These are phyloP conservation scores for Monocercomonoides exilis DNA, from an alignment of 78 protist genomes.

Conservation along the genomic window DNA sequence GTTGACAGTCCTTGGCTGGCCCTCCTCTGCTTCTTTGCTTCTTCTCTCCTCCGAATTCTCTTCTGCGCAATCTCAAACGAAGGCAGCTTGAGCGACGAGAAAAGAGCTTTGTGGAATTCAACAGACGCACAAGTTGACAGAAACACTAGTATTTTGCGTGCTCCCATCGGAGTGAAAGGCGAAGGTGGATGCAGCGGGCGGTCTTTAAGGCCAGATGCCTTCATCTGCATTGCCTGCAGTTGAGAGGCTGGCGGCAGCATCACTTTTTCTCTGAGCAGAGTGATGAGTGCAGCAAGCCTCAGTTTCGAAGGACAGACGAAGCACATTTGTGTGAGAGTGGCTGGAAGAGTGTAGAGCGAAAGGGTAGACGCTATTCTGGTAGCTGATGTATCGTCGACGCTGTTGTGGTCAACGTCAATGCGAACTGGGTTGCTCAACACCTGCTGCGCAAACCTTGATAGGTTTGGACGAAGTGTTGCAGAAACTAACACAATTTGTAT, in stretches of 20 bases:
- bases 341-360: not conserved
- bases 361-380: not conserved
- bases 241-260: too few species aligned
- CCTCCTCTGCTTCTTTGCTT: not conserved
- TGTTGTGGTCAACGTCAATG: not conserved
- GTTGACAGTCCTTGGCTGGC: not conserved
- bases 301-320: not conserved
- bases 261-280: not conserved
- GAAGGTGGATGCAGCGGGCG: not conserved
- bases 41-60: not conserved
- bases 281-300: not conserved
- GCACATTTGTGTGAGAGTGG: not conserved
- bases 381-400: not conserved
- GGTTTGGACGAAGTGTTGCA: not conserved
- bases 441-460: not conserved
- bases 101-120: constrained; percentile 24
- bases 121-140: constrained; percentile 32
- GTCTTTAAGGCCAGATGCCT: too few species aligned
- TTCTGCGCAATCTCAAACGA: not conserved
- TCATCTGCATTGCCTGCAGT: too few species aligned
- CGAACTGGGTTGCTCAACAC: not conserved
- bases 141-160: constrained; percentile 36
- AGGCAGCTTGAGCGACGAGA: not conserved
- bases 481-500: not conserved
- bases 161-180: not conserved